Evolutionary conservation across 495 filamentous ascomycete genomes (phyloP), one percentile per base, ranked within the genome.

Genomic region (Glonium stellatum): DNA sequence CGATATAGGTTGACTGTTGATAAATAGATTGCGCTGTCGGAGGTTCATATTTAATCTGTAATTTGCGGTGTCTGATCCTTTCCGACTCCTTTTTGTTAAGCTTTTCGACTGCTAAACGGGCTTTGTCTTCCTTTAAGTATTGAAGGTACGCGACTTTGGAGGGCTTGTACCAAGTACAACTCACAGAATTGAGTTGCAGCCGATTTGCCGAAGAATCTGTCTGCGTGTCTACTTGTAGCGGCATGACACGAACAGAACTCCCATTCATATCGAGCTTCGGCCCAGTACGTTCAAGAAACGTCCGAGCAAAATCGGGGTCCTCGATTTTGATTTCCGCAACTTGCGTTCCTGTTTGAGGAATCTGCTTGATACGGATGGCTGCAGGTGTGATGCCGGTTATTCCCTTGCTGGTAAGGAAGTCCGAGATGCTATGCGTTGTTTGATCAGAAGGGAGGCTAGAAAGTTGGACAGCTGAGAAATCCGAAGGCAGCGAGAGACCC

Each of bases 101-200:
- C 19, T 31, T 8, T 44, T 42, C 34, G 3, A 54, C 18, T n/a
- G 19, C 60, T 25, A 2, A 1, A 34, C 13, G 54, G 12, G 54
- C 60, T 0, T 53, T 15, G 1, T 27, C n/a, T 18, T 53, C 44
- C 12, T 13, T 53, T 39, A 3, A 35, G 27, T 63, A 63, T 23
- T 58, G 54, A 11, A 63, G 54, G 42, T 63, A 55, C 10, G 56
- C 61, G 11, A 55, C 50, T 39, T 39, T 59, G 18, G 55, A 59
- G 50, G 61, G 61, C 37, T 59, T 55, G 25, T 48, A 55, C 61
- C 61, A 63, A 15, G 56, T 44, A 48, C 56, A 63, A 11, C 39
- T 31, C 22, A 63, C 56, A n/a, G 48, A 31, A 21, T 50, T 47
- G 34, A 63, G 61, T 41, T 63, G 61, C 31, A 63, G 61, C 46